Conservation (phyloP, 306 rosid species). For the Rosa persica region DNA sequence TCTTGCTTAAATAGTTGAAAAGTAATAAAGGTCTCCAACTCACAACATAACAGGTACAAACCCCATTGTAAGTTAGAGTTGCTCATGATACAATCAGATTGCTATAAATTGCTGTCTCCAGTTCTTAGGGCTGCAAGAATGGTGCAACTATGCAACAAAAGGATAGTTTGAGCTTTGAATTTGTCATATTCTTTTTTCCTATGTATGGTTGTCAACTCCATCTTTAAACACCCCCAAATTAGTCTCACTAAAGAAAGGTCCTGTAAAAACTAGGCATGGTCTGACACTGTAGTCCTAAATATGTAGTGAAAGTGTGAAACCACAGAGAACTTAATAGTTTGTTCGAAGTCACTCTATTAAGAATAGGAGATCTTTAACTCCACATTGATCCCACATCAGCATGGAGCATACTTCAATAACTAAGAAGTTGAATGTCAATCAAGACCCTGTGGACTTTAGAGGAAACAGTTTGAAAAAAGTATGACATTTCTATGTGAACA, state of each 20-base stretch:
- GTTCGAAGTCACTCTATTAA: background rate
- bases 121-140: background rate
- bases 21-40: background rate
- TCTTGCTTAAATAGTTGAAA: background rate
- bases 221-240: background rate
- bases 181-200: background rate
- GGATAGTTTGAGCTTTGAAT: background rate
- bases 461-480: background rate
- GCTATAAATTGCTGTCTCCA: background rate
- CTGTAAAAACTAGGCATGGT: background rate
- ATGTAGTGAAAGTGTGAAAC: background rate
- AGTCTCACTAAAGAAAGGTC: background rate
- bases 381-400: conserved; percentile 4
- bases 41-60: background rate
- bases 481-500: background rate
- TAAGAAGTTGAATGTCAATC: background rate
- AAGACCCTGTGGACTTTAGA: background rate
- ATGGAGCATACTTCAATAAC: background rate
- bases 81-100: background rate
- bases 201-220: background rate
- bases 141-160: background rate
- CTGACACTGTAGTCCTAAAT: background rate
- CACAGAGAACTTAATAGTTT: background rate
- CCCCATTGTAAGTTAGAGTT: background rate
- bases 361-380: background rate